Percentiles rank a stretch among this genome's conserved stretches.
Conservation (phyloP, 192 early-diverging fungal species). For the Spizellomyces punctatus region DNA sequence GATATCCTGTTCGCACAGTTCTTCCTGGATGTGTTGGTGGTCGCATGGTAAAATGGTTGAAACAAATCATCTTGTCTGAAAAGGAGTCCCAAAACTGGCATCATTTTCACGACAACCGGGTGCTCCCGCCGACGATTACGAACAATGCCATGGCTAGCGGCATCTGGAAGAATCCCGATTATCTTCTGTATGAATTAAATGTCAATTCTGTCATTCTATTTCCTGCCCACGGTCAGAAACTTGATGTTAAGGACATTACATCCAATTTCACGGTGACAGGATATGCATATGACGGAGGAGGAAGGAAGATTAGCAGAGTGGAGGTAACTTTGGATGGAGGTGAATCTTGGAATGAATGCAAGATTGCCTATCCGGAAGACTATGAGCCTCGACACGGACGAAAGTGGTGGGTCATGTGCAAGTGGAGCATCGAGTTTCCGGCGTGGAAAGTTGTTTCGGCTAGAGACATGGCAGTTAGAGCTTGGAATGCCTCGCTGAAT, state of each 20-base stretch:
- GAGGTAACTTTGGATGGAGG: constrained; percentile 81
- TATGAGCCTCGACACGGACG: constrained; percentile 36
- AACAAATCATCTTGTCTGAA: constrained; percentile 59
- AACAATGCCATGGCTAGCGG: constrained; percentile 37
- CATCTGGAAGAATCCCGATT: constrained; percentile 64
- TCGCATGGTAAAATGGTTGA: constrained; percentile 82
- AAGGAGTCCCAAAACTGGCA: constrained; percentile 67
- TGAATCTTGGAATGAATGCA: constrained; percentile 66
- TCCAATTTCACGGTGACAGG: constrained; percentile 51
- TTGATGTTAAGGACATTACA: constrained; percentile 31
- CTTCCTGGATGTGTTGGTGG: constrained; percentile 86
- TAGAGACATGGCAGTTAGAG: constrained; percentile 59
- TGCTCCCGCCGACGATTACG: constrained; percentile 66
- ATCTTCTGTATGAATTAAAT: constrained; percentile 72
- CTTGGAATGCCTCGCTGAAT: constrained; percentile 63
- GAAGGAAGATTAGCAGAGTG: constrained; percentile 72
- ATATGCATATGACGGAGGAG: constrained; percentile 81
- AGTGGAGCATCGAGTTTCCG: constrained; percentile 54
- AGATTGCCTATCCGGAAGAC: constrained; percentile 40
- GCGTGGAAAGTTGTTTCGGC: constrained; percentile 37
- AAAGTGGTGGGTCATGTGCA: constrained; percentile 66
- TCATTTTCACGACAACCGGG: constrained; percentile 83
- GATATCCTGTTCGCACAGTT: constrained; percentile 79
- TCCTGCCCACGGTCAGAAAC: constrained; percentile 52
- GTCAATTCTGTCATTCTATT: constrained; percentile 78